Evolutionary conservation across 192 early-diverging fungal genomes (phyloP), one percentile per base, ranked within the genome.

Genomic region (Coemansia guatemalensis): DNA sequence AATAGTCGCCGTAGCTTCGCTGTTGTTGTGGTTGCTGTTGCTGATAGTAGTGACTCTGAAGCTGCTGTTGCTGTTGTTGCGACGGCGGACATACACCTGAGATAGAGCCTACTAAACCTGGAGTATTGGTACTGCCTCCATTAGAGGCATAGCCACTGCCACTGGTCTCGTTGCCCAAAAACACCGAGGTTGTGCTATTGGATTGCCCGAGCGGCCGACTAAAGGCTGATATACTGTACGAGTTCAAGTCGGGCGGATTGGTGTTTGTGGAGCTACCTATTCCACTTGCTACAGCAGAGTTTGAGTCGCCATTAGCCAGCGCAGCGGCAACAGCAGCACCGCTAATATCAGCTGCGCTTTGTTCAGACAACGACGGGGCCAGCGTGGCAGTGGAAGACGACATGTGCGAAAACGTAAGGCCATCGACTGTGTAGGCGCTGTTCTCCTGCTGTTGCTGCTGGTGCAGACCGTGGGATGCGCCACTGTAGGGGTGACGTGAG

Each of bases 161-260:
- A 44, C 22, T 9, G 24, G 35, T 39, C 32, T 39, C 55, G 59
- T 61, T 65, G 51, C 58, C 60, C 21, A 74, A 32, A 55, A 81
- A 62, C 59, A 68, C 58, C 21, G 71, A 53, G 3, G 76, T 48
- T 6, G 78, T 72, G 56, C 62, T 56, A 29, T 55, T 67, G 9
- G 62, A 26, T 62, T 71, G 72, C 22, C 56, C 64, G 3, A 81
- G 66, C 47, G 78, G 78, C 2, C 78, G 65, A 30, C 73, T 81
- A 35, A 81, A 70, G 14, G 78, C 72, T 41, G 78, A 81, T n/a
- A 81, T 68, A 32, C 73, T 81, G 56, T 81, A 80, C 2, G 77
- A 50, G 41, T 65, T 71, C 53, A 75, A 18, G 30, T 81, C 78
- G 8, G 70, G 62, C 21, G 60, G 51, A n/a, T 56, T 73, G 18